These are phyloP conservation scores for Rhizopus delemar DNA, from an alignment of 371 early-diverging fungal genomes.

Conservation along the genomic window DNA sequence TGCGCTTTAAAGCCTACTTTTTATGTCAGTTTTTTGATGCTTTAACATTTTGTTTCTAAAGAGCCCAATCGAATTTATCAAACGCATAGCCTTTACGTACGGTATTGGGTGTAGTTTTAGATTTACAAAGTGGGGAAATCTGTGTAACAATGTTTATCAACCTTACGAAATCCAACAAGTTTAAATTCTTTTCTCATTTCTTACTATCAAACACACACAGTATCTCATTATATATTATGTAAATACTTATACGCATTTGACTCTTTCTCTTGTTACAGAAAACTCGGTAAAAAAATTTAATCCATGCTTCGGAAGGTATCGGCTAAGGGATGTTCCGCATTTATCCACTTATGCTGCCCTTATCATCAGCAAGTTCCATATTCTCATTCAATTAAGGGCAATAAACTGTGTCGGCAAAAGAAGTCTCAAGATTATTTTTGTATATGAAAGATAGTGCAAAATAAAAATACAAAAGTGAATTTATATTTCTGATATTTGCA, in stretches of 20 bases:
- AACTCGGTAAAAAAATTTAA: neutral
- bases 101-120: neutral
- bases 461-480: neutral
- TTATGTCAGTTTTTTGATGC: no score
- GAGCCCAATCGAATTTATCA: no score
- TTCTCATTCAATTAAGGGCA: neutral
- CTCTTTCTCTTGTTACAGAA: neutral
- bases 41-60: no score
- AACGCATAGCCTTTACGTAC: no score
- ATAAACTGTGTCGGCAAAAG: neutral
- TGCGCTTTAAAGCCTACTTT: no score
- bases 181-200: no score
- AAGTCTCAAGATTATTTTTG: no score
- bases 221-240: neutral
- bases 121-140: neutral
- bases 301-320: neutral
- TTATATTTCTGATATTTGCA: neutral
- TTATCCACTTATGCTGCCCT: neutral
- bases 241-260: neutral
- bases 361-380: neutral
- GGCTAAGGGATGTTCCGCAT: constrained; percentile 5
- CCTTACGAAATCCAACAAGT: no score
- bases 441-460: no score
- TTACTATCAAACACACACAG: no score
- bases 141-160: neutral